Base-by-base conservation (phyloP, 2,329 filamentous ascomycete species). In the Monilinia polystroma region DNA sequence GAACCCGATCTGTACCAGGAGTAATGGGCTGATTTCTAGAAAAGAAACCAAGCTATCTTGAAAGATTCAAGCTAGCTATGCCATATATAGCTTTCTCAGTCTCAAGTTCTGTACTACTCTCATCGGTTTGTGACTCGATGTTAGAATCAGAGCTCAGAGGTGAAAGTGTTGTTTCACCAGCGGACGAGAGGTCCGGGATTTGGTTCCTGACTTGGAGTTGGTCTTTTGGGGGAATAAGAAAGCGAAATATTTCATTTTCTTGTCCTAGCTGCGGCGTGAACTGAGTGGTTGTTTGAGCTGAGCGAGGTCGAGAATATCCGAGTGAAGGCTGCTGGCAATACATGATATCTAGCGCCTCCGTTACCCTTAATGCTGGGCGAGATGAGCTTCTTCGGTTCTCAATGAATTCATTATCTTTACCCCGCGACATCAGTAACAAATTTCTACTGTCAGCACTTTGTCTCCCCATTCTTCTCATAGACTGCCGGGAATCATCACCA, bases 101-200 rank as follows among this genome's bases (percentile, higher is more conserved):
- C 14, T 73, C 72, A 4, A 58, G 64, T 56, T 76, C 74, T 1
- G 72, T 69, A 63, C 66, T 73, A 32, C 72, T 75, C 43, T 73
- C 74, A 65, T 76, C 74, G 7, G 74, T 75, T 51, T 72, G 72
- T 7, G 74, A 73, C 66, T 76, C 74, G 23, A 74, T 64, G 47
- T 76, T 73, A 32, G 70, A 74, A 43, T 76, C 74, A 23, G 73
- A 75, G 32, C 66, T 70, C 12, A 66, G 70, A 10, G 68, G 71
- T 2, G 74, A 75, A 20, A 68, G 67, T 4, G 68, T 68, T 4
- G 74, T 75, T 43, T 75, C 74, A n/a, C 71, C 71, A 11, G 73
- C 71, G 6, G 74, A 75, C 0, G 73, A 74, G 16, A 70, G 38
- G 38, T 75, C 73, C 7, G 69, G 71, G 3, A 72, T 63, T 20